These are phyloP conservation scores for Debaryomyces tyrocola DNA, from an alignment of 805 yeast genomes.

Conservation along the genomic window DNA sequence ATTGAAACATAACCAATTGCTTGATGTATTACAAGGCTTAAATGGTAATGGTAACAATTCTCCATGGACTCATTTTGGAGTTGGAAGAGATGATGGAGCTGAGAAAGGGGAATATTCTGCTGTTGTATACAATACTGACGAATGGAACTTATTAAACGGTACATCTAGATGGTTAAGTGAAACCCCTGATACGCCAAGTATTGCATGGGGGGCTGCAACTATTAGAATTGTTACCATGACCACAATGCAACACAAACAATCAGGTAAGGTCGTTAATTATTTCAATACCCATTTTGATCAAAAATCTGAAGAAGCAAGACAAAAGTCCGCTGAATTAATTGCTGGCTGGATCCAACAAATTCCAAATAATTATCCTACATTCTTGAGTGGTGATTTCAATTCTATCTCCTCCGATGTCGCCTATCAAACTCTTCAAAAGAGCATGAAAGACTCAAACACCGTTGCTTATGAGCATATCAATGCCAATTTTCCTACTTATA, in stretches of 20 bases:
- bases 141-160: constrained; percentile 39
- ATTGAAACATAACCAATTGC: constrained; percentile 45
- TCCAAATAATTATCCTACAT: constrained; percentile 33
- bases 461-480: constrained; percentile 18
- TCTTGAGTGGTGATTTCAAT: constrained; percentile 61
- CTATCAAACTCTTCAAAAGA: constrained; percentile 38
- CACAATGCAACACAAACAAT: constrained; percentile 18
- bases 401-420: constrained; percentile 23
- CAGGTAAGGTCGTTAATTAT: constrained; percentile 22
- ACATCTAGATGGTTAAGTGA: constrained; percentile 54
- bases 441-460: constrained; percentile 30
- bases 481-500: constrained; percentile 32
- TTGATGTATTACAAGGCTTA: constrained; percentile 34
- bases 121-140: constrained; percentile 37
- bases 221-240: constrained; percentile 41
- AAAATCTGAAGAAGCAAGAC: constrained; percentile 45
- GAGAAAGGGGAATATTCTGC: constrained; percentile 53
- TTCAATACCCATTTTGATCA: constrained; percentile 56
- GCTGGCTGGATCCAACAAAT: constrained; percentile 35
- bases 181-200: constrained; percentile 54
- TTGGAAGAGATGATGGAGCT: constrained; percentile 55
- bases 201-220: constrained; percentile 40
- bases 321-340: constrained; percentile 45
- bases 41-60: constrained; percentile 22
- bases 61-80: constrained; percentile 43